A percentile compares a stretch with the other conserved stretches of the same genome.
Evolutionary conservation across 331 rosid species (phyloP).

Genomic region (Quercus lobata): DNA sequence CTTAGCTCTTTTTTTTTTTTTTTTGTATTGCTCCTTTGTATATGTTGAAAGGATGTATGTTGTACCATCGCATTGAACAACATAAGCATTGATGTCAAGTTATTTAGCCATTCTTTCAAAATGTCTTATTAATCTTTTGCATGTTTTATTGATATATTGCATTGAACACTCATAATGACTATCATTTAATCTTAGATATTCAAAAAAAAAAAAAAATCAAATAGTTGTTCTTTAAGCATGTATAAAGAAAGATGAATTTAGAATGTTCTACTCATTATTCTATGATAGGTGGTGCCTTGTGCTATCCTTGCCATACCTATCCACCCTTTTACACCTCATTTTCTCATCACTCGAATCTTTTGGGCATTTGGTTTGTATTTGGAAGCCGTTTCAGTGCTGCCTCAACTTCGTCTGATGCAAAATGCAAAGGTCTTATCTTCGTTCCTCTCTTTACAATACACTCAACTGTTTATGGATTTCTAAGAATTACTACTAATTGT

Average conservation of each 20-base stretch:
- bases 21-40: too few species aligned
- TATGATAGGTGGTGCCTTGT: slow-evolving; percentile 47
- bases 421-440: slow-evolving; percentile 60
- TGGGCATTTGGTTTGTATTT: slow-evolving; percentile 63
- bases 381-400: slow-evolving; percentile 70
- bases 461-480: neutral
- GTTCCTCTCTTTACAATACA: neutral
- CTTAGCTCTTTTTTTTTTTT: too few species aligned
- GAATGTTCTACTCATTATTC: neutral
- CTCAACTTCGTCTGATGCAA: slow-evolving; percentile 72
- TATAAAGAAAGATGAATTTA: neutral
- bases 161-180: neutral
- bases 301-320: slow-evolving; percentile 41
- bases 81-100: too few species aligned
- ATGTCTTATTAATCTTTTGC: too few species aligned
- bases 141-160: too few species aligned
- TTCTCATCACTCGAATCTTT: slow-evolving; percentile 4
- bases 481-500: neutral
- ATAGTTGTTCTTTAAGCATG: neutral
- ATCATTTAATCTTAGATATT: neutral
- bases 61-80: too few species aligned
- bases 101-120: too few species aligned
- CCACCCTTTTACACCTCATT: slow-evolving; percentile 27
- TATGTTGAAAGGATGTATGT: too few species aligned
- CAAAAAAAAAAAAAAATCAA: neutral